Conservation (phyloP, 2,329 filamentous ascomycete species). For the Botrytis galanthina region DNA sequence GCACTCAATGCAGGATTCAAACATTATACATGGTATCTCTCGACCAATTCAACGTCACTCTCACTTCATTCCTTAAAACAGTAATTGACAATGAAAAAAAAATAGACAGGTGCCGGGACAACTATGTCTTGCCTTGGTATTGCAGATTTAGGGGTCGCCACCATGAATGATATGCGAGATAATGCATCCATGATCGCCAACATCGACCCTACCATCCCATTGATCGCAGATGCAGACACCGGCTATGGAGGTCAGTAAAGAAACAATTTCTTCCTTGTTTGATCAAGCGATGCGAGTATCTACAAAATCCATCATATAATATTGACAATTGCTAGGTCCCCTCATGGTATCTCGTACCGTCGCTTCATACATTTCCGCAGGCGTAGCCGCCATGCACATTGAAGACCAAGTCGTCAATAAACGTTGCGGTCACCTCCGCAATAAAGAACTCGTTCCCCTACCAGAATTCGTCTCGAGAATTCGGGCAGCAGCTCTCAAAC, state of each 20-base stretch:
- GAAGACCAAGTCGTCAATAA: conserved; percentile 64
- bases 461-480: conserved; percentile 48
- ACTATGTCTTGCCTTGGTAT: conserved; percentile 48
- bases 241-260: conserved; percentile 46
- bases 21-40: conserved; percentile 57
- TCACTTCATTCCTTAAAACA: neutral
- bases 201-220: conserved; percentile 46
- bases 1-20: conserved; percentile 62
- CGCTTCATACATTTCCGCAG: conserved; percentile 42
- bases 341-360: conserved; percentile 44
- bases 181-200: conserved; percentile 54
- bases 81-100: neutral
- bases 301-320: neutral
- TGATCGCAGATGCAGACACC: conserved; percentile 54
- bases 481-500: conserved; percentile 52
- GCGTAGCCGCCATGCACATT: conserved; percentile 59
- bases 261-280: neutral
- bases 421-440: conserved; percentile 61
- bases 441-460: conserved; percentile 53
- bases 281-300: neutral
- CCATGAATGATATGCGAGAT: conserved; percentile 51
- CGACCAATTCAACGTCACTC: neutral
- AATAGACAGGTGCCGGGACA: conserved; percentile 51
- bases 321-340: conserved; percentile 17
- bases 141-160: conserved; percentile 50